Conservation (phyloP, 352 stramenopile genomes). For the Aphanomyces euteiches region DNA sequence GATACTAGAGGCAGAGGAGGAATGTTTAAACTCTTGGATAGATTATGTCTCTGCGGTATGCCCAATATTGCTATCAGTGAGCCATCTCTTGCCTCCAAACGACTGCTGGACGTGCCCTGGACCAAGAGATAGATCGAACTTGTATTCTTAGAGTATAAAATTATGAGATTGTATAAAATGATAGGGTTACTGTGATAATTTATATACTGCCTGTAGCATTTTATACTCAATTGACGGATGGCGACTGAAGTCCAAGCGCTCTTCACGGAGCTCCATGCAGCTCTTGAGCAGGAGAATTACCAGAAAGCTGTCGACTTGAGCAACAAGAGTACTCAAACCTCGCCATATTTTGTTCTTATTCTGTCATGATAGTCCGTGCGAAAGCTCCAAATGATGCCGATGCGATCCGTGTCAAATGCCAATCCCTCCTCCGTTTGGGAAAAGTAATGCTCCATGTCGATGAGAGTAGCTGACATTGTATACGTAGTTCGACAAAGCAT, state of each 20-base stretch:
- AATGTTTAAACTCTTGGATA: too few relatives aligned
- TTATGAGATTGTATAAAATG: too few relatives aligned
- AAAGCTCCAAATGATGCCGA: constrained; percentile 68
- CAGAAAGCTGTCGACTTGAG: constrained; percentile 72
- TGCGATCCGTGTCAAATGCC: constrained; percentile 61
- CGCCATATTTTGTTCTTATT: constrained; percentile 1
- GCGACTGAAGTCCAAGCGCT: constrained; percentile 34
- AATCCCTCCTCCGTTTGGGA: constrained; percentile 74
- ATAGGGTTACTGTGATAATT: background rate
- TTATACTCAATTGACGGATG: constrained; percentile 10
- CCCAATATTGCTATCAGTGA: too few relatives aligned
- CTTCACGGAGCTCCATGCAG: constrained; percentile 74
- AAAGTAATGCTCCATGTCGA: constrained; percentile 42
- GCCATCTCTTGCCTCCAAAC: too few relatives aligned
- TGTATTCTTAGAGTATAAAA: too few relatives aligned
- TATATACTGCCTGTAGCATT: constrained; percentile 6
- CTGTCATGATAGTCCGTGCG: constrained; percentile 48
- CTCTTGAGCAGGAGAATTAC: constrained; percentile 75
- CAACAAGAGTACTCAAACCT: constrained; percentile 71
- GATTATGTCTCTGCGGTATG: too few relatives aligned
- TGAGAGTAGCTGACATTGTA: background rate
- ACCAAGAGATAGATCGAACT: too few relatives aligned
- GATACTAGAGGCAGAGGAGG: too few relatives aligned
- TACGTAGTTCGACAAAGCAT: constrained; percentile 74
- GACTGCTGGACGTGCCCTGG: too few relatives aligned